Conservation (phyloP, 192 early-diverging fungal genomes). For the Helicostylum pulchrum region DNA sequence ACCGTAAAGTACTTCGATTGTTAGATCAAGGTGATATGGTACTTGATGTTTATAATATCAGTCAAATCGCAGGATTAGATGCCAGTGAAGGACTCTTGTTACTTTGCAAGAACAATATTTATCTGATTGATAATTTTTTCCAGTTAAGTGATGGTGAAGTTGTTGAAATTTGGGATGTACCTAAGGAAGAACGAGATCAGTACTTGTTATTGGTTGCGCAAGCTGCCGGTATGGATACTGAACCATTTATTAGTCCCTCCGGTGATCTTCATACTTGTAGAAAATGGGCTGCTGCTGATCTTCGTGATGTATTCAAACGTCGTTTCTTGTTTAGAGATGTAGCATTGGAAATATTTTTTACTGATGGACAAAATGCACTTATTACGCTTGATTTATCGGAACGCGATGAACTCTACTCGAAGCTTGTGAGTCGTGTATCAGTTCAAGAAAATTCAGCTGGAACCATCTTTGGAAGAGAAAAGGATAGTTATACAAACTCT, state of each 20-base stretch:
- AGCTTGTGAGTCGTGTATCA: constrained; percentile 51
- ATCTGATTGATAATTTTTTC: constrained; percentile 71
- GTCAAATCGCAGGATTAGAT: constrained; percentile 64
- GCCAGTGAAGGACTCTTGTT: constrained; percentile 66
- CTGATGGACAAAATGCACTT: constrained; percentile 67
- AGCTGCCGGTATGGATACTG: constrained; percentile 43
- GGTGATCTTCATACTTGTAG: constrained; percentile 48
- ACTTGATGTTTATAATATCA: constrained; percentile 67
- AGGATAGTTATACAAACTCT: constrained; percentile 24
- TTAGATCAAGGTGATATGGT: constrained; percentile 69
- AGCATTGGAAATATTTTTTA: constrained; percentile 79
- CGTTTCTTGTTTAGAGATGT: constrained; percentile 65
- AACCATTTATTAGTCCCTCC: constrained; percentile 30
- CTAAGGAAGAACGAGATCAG: constrained; percentile 56
- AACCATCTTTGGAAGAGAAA: constrained; percentile 45
- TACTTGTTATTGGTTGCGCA: constrained; percentile 54
- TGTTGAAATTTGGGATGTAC: constrained; percentile 70
- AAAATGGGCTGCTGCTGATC: constrained; percentile 55
- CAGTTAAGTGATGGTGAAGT: constrained; percentile 61
- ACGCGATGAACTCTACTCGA: constrained; percentile 63
- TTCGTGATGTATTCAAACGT: constrained; percentile 63
- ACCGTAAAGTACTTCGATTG: constrained; percentile 65
- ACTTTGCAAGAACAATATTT: constrained; percentile 68
- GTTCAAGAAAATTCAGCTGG: constrained; percentile 45
- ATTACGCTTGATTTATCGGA: constrained; percentile 68